Evolutionary conservation across 108 stramenopile species (phyloP).

Genomic region (Skeletonema costatum): DNA sequence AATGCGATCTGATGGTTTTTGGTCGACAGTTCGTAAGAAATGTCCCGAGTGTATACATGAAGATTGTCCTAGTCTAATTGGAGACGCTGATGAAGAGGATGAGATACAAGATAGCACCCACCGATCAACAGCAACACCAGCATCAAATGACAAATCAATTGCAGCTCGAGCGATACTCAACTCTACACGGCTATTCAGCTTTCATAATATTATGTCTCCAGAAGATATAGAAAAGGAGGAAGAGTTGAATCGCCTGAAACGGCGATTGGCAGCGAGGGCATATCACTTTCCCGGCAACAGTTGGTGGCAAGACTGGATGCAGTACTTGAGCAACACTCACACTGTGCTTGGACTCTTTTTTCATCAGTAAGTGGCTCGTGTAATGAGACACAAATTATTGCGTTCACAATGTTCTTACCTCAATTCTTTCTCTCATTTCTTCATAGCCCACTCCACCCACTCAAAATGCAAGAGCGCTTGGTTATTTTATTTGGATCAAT

Average conservation of each 20-base stretch:
- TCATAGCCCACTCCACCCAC: conserved; percentile 38
- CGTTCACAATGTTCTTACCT: not conserved
- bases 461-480: conserved; percentile 34
- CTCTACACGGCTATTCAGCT: conserved; percentile 1
- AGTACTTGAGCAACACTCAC: conserved; percentile 47
- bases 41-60: conserved; percentile 46
- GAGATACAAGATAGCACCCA: not conserved
- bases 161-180: not conserved
- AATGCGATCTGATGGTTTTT: conserved; percentile 8
- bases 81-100: not conserved
- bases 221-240: conserved; percentile 47
- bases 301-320: conserved; percentile 54
- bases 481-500: conserved; percentile 48
- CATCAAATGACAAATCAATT: not conserved
- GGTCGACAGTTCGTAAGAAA: conserved; percentile 39
- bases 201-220: not conserved
- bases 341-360: conserved; percentile 53
- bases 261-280: conserved; percentile 42
- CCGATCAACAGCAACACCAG: not conserved
- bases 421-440: not conserved
- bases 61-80: conserved; percentile 33
- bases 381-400: not conserved
- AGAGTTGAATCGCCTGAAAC: conserved; percentile 39
- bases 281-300: conserved; percentile 52
- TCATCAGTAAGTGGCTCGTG: conserved; percentile 23